A percentile compares a stretch with the other conserved stretches of the same genome.
phyloP scores from a whole-genome alignment of 2,329 filamentous ascomycete species.

The Colletotrichum sp. region DNA sequence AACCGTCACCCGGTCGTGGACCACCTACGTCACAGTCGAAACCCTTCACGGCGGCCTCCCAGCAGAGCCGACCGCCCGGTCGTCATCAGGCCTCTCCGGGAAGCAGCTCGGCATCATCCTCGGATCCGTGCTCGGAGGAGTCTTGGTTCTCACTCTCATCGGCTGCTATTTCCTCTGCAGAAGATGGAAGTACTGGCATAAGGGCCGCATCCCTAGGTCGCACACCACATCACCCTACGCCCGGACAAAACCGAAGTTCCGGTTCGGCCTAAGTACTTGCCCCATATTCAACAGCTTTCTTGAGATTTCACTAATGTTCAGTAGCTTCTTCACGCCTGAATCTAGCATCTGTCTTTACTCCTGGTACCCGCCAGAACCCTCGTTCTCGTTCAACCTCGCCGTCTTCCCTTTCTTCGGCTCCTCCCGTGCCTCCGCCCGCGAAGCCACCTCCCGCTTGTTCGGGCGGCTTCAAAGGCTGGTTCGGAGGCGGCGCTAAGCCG shows the following conservation, averaged over 20 bases:
- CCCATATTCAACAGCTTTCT: background rate
- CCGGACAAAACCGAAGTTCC: background rate
- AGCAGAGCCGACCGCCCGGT: background rate
- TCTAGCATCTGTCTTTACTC: background rate
- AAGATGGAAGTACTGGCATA: background rate
- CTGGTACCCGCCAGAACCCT: background rate
- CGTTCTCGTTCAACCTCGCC: background rate
- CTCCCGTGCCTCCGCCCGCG: background rate
- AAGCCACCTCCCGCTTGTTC: background rate
- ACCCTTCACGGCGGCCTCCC: background rate
- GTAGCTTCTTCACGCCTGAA: background rate
- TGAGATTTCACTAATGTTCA: background rate
- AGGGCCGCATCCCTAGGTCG: background rate
- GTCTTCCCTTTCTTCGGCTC: background rate
- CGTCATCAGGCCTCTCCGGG: background rate
- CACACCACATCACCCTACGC: background rate
- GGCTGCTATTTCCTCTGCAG: background rate
- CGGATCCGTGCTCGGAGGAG: background rate
- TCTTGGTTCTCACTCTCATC: background rate
- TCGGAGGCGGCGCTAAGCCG: background rate
- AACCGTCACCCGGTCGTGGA: background rate
- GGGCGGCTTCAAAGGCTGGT: background rate
- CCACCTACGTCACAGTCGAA: background rate
- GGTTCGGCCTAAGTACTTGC: background rate
- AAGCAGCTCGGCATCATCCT: background rate